Conservation (phyloP, 2,329 filamentous ascomycete genomes). For the Aspergillus sp. region DNA sequence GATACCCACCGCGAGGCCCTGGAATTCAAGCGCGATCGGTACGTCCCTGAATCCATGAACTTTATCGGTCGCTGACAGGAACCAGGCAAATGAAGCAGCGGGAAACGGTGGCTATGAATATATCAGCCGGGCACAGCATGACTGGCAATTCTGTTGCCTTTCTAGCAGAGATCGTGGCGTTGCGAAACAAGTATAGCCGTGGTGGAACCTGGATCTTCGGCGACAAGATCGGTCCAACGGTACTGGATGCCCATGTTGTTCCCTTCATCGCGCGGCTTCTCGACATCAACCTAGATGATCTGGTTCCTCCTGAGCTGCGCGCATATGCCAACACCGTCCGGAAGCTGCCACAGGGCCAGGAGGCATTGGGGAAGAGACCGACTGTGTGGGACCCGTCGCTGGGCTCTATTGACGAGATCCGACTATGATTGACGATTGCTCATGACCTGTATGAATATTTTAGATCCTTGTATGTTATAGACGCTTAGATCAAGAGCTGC, state of each 20-base stretch:
- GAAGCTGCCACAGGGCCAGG: conserved; percentile 3
- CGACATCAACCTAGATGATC: conserved; percentile 8
- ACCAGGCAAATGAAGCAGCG: conserved; percentile 10
- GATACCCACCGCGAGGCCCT: conserved; percentile 9
- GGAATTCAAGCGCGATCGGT: conserved; percentile 12
- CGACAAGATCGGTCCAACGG: conserved; percentile 11
- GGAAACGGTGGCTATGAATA: not conserved
- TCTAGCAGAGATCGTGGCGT: not conserved
- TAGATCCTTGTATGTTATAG: not conserved
- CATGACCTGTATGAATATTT: not conserved
- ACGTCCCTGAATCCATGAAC: conserved; percentile 1
- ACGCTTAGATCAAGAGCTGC: not conserved
- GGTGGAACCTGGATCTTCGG: conserved; percentile 14
- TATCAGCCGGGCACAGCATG: conserved; percentile 1
- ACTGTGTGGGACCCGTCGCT: conserved; percentile 12
- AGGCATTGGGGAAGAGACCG: conserved; percentile 9
- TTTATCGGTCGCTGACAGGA: not conserved
- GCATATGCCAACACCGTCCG: conserved; percentile 6
- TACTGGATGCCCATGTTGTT: conserved; percentile 12
- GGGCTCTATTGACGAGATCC: conserved; percentile 9
- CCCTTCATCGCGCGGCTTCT: conserved; percentile 10
- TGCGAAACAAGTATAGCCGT: conserved; percentile 1
- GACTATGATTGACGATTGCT: conserved; percentile 6
- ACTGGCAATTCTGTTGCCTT: conserved; percentile 3
- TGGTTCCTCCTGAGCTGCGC: conserved; percentile 8